Percentiles rank a stretch among this genome's conserved stretches.
Evolutionary conservation across 2,329 filamentous ascomycete species (phyloP).

Genomic region (Penicillium verrucosum): DNA sequence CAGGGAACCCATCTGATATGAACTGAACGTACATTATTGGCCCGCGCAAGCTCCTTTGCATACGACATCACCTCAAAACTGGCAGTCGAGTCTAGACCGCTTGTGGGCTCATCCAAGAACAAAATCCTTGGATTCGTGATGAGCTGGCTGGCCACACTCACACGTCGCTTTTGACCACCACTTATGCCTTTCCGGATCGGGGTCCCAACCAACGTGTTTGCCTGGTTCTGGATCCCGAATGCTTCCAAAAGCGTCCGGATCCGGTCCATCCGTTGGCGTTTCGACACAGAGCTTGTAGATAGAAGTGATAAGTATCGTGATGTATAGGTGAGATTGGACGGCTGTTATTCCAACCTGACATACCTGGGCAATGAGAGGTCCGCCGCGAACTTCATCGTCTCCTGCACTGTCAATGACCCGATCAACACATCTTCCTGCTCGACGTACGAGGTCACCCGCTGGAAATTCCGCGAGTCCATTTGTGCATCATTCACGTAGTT

Average conservation of each 20-base stretch:
- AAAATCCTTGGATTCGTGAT: conserved; percentile 77
- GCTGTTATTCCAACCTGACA: conserved; percentile 9
- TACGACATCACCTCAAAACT: conserved; percentile 75
- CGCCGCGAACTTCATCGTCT: conserved; percentile 76
- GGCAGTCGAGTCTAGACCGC: conserved; percentile 74
- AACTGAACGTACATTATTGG: conserved; percentile 57
- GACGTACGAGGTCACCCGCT: conserved; percentile 69
- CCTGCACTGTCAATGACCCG: conserved; percentile 73
- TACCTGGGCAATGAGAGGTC: conserved; percentile 60
- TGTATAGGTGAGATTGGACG: neutral
- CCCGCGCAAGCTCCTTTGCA: conserved; percentile 62
- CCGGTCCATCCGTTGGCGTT: conserved; percentile 58
- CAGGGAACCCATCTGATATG: neutral
- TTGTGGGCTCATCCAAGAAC: conserved; percentile 81
- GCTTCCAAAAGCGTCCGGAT: conserved; percentile 65
- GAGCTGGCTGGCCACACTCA: conserved; percentile 76
- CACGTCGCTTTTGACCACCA: conserved; percentile 77
- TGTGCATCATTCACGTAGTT: conserved; percentile 62
- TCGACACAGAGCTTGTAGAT: conserved; percentile 46
- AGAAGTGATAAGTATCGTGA: neutral
- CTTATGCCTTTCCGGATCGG: conserved; percentile 79
- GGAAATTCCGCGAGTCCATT: conserved; percentile 56
- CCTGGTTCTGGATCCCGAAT: conserved; percentile 70
- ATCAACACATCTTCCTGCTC: conserved; percentile 86
- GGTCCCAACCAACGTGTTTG: conserved; percentile 72